A percentile compares a stretch with the other conserved stretches of the same genome.
These are phyloP conservation scores for Massariosphaeria phaeospora DNA, from an alignment of 495 filamentous ascomycete genomes.

Conservation along the genomic window DNA sequence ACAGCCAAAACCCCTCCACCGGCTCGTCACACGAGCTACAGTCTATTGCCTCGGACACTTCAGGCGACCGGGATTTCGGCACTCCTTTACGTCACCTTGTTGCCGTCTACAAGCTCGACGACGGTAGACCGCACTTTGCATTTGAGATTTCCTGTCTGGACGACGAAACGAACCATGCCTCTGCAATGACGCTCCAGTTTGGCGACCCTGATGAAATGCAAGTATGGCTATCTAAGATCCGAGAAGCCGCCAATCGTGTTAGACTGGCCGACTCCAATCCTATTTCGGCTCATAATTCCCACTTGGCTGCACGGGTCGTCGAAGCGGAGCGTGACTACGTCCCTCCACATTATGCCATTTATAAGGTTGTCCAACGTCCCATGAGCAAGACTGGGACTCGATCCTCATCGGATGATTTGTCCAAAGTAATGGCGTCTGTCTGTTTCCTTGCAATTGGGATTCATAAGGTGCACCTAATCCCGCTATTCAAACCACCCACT, in stretches of 20 bases:
- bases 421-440: constrained; percentile 64
- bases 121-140: constrained; percentile 69
- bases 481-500: constrained; percentile 56
- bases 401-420: constrained; percentile 71
- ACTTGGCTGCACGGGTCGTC: constrained; percentile 61
- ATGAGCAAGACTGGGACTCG: constrained; percentile 52
- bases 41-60: constrained; percentile 43
- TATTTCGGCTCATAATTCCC: constrained; percentile 56
- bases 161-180: constrained; percentile 59
- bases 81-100: constrained; percentile 71
- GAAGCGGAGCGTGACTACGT: constrained; percentile 72
- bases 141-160: constrained; percentile 75
- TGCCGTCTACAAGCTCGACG: constrained; percentile 73
- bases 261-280: constrained; percentile 51
- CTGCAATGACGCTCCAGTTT: constrained; percentile 64
- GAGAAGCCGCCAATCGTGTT: constrained; percentile 54
- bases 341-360: constrained; percentile 68
- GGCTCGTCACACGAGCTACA: constrained; percentile 61
- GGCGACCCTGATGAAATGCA: constrained; percentile 67
- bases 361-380: constrained; percentile 75
- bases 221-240: constrained; percentile 67
- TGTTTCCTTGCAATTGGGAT: constrained; percentile 84
- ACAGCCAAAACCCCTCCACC: constrained; percentile 49
- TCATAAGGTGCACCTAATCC: constrained; percentile 76
- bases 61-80: constrained; percentile 50